Base-by-base conservation (phyloP, 306 rosid genomes). In the Dalbergia cultrata region DNA sequence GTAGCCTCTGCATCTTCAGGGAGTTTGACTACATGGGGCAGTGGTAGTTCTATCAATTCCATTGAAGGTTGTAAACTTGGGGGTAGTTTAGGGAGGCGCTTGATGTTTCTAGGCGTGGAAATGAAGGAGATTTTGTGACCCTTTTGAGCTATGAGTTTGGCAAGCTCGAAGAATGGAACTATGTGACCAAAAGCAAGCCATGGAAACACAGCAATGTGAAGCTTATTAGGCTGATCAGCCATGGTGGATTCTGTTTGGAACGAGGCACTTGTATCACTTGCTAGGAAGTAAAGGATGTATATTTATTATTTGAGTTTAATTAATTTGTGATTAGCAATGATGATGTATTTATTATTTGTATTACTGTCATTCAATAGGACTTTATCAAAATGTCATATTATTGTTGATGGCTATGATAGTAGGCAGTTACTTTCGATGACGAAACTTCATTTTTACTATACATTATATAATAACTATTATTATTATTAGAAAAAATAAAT, bases 111-210 rank as follows among this genome's bases (percentile, higher is more conserved):
- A 4, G 89, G 86, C 4, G 92, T 84, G 50, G 87, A 84, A 9
- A 89, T 82, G 80, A 84, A 86, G 33, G 79, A 86, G 7, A 89
- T 39, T 3, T 19, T 39, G 57, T 89, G 90, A 66, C 87, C 88
- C 74, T 81, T 87, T 33, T 67, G 71, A 18, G 87, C 92, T 16
- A 86, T 73, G 62, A 79, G 83, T 63, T 86, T 86, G 6, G 84
- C 63, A 4, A 89, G 80, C 79, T 89, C 81, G 0, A 89, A 47
- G 53, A 43, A 82, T 13, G 90, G 90, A 22, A 70, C n/a, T 10
- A 88, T 65, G 67, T 88, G 89, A 18, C 88, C 89, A 21, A 86
- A 86, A 4, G 88, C 92, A 8, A 82, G 75, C 90, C 92, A 89
- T 70, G 92, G 92, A 50, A 86, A 84, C 62, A 89, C 14, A 41